Evolutionary conservation across 441 rosid genomes (phyloP), one percentile per base, ranked within the genome.

Genomic region (Bruguiera hainesii): DNA sequence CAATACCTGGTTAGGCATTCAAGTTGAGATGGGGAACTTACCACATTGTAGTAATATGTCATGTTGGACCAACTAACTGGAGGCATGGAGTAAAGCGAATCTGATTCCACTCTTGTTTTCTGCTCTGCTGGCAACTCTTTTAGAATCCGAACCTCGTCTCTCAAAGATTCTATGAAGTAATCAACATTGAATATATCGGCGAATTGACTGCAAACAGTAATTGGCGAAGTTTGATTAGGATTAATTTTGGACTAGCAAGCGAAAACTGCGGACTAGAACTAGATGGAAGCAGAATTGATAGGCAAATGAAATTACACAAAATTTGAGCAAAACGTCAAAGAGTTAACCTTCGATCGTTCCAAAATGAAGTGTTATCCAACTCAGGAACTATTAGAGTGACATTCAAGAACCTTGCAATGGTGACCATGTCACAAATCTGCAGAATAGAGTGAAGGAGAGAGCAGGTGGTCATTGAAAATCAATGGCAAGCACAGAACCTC

Each of bases 31-130:
- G 18, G 23, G 16, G 19, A n/a, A n/a, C 33, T n/a, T 19, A 86
- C 93, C 89, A 80, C 85, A 61, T 80, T 72, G 56, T 51, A 82
- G 69, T 84, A 87, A 72, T 84, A 87, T 37, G 84, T 80, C 59
- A 88, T 81, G 80, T 80, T 84, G 39, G 91, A 89, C 97, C 93
- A 91, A 83, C 97, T 90, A 53, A 85, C 65, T n/a, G 96, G 93
- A 7, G 93, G 87, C 94, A 90, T 83, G 53, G 84, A 70, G 67
- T 81, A 82, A 59, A 80, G 78, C 63, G 67, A 50, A 10, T 87
- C 89, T 31, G 63, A 66, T 72, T 83, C 83, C 39, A 82, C 77
- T 70, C 84, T 81, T 75, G 65, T 75, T 82, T 86, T 85, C 35
- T 85, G 85, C 76, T 82, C 73, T 15, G 87, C 85, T 58, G 97